A percentile compares a stretch with the other conserved stretches of the same genome.
Evolutionary conservation across 1,284 basidiomycete genomes (phyloP).

Genomic region (Ustilago nuda): DNA sequence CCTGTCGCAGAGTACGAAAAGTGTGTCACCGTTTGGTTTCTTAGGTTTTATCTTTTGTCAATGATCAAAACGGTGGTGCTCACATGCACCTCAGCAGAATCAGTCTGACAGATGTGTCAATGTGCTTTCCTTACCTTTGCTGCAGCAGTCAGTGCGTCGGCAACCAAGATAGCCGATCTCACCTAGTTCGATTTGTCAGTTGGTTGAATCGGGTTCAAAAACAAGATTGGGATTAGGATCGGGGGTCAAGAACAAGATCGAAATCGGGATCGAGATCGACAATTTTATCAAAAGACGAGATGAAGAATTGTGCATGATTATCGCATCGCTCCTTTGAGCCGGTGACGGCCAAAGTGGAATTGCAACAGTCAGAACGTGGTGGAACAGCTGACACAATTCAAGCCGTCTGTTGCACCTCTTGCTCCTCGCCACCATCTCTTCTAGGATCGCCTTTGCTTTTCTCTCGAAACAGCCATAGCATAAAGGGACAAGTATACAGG

Average conservation of each 20-base stretch:
- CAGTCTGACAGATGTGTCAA: not conserved
- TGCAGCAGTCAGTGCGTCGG: not conserved
- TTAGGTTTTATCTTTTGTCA: not conserved
- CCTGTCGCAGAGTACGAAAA: not conserved
- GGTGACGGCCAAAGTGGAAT: not conserved
- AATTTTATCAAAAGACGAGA: not conserved
- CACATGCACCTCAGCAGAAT: not conserved
- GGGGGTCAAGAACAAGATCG: no score
- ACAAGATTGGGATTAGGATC: no score
- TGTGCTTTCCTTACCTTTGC: not conserved
- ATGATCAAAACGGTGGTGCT: not conserved
- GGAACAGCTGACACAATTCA: constrained; percentile 1
- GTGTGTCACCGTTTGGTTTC: constrained; percentile 4
- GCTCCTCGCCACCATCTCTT: not conserved
- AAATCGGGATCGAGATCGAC: not conserved
- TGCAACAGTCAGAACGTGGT: not conserved
- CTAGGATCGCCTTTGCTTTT: not conserved
- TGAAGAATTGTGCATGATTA: not conserved
- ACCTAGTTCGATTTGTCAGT: not conserved
- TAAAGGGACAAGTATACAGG: not conserved
- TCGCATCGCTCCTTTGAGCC: not conserved
- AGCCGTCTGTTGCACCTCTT: not conserved
- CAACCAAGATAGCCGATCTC: not conserved
- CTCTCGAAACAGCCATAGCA: not conserved
- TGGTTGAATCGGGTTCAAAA: no score